Conservation (phyloP, 2,329 filamentous ascomycete genomes). For the Cytospora piceicola region DNA sequence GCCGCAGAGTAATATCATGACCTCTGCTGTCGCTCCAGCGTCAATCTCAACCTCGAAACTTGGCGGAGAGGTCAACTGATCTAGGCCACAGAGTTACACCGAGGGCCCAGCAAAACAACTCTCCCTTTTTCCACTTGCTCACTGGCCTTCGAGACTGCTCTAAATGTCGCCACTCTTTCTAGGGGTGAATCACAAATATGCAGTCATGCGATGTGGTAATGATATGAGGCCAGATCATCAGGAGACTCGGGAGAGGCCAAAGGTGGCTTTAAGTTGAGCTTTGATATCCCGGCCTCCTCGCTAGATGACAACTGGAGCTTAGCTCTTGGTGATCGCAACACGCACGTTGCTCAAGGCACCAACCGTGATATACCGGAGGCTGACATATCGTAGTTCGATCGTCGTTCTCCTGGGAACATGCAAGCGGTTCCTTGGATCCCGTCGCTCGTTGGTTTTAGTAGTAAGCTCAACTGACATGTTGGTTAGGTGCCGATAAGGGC, state of each 20-base stretch:
- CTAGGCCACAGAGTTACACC: conserved; percentile 3
- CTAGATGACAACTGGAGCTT: background rate
- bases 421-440: background rate
- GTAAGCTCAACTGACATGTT: background rate
- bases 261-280: background rate
- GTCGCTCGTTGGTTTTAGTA: background rate
- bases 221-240: background rate
- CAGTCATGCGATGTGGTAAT: background rate
- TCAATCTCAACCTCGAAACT: conserved; percentile 1
- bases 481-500: background rate
- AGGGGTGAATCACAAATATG: background rate
- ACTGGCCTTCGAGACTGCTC: background rate
- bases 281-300: background rate
- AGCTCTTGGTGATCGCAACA: background rate
- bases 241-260: too few species aligned
- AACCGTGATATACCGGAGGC: background rate
- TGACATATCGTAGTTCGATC: background rate
- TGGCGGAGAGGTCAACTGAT: background rate
- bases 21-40: conserved; percentile 1
- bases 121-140: conserved; percentile 19
- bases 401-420: background rate
- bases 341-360: background rate
- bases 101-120: background rate
- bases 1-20: conserved; percentile 1
- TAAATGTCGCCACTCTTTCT: background rate